Evolutionary conservation across 106 monocot species (phyloP).

Genomic region (Dendrobium chrysotoxum): DNA sequence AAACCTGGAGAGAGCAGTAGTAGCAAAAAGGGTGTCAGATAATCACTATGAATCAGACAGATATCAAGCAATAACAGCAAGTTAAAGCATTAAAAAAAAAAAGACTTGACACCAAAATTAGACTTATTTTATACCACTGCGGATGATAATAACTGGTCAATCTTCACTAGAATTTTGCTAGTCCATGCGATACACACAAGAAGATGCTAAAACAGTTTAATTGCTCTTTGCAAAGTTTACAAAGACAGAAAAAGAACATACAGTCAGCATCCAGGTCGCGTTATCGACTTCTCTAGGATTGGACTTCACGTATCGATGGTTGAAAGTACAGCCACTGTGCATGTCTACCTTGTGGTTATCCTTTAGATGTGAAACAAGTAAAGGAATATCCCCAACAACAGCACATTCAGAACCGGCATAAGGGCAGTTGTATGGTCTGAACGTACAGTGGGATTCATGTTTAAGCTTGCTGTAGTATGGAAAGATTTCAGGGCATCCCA

Average conservation of each 20-base stretch:
- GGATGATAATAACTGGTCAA: no score
- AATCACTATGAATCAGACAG: neutral
- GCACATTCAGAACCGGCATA: slow-evolving; percentile 25
- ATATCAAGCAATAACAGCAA: no score
- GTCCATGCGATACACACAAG: no score
- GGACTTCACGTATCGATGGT: slow-evolving; percentile 24
- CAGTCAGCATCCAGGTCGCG: slow-evolving; percentile 26
- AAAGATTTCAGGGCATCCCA: slow-evolving; percentile 17
- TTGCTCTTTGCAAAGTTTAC: neutral
- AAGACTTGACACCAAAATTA: no score
- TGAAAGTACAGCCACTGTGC: slow-evolving; percentile 24
- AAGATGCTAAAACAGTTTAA: no score
- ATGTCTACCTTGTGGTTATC: slow-evolving; percentile 26
- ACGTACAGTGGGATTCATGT: slow-evolving; percentile 21
- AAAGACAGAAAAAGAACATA: neutral
- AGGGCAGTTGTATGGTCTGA: slow-evolving; percentile 25
- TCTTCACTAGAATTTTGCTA: no score
- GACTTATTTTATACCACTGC: no score
- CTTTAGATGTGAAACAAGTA: slow-evolving; percentile 15
- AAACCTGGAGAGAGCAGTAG: neutral
- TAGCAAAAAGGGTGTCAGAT: neutral
- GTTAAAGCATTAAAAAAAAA: no score
- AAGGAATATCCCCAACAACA: slow-evolving; percentile 15
- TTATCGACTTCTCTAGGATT: slow-evolving; percentile 26
- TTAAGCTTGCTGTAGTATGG: slow-evolving; percentile 21